phyloP scores from a whole-genome alignment of 2,329 filamentous ascomycete species.

The Fusarium devonianum region DNA sequence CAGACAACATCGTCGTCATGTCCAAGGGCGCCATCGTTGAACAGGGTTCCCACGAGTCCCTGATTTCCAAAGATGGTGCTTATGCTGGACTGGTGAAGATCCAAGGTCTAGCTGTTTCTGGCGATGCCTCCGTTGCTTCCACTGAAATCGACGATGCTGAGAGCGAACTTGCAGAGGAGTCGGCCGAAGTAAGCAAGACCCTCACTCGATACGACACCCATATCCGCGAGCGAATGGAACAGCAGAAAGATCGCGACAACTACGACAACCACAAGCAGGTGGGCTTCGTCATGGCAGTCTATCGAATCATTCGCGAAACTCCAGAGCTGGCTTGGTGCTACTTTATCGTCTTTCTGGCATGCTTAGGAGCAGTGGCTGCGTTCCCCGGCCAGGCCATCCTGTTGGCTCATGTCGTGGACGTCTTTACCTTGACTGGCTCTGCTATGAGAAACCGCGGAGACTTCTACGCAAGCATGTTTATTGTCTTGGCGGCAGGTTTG shows the following conservation, averaged over 20 bases:
- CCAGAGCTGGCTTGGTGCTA: constrained; percentile 49
- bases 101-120: constrained; percentile 46
- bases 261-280: constrained; percentile 46
- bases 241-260: constrained; percentile 47
- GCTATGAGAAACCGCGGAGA: constrained; percentile 52
- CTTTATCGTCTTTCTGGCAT: constrained; percentile 43
- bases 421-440: constrained; percentile 48
- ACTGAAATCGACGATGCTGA: constrained; percentile 37
- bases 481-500: constrained; percentile 56
- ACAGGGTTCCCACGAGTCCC: constrained; percentile 53
- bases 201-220: constrained; percentile 44
- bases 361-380: constrained; percentile 46
- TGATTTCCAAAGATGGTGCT: constrained; percentile 57
- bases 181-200: constrained; percentile 37
- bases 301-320: constrained; percentile 48
- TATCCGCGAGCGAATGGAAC: constrained; percentile 43
- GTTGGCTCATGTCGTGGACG: constrained; percentile 50
- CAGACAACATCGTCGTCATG: constrained; percentile 45
- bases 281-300: constrained; percentile 43
- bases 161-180: constrained; percentile 28
- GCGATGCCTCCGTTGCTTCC: constrained; percentile 28
- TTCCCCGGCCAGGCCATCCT: constrained; percentile 55
- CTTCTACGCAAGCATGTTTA: constrained; percentile 64
- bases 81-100: constrained; percentile 61
- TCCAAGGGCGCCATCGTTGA: constrained; percentile 37